These are phyloP conservation scores for Phlegmacium glaucopus DNA, from an alignment of 768 basidiomycete genomes.

Conservation along the genomic window DNA sequence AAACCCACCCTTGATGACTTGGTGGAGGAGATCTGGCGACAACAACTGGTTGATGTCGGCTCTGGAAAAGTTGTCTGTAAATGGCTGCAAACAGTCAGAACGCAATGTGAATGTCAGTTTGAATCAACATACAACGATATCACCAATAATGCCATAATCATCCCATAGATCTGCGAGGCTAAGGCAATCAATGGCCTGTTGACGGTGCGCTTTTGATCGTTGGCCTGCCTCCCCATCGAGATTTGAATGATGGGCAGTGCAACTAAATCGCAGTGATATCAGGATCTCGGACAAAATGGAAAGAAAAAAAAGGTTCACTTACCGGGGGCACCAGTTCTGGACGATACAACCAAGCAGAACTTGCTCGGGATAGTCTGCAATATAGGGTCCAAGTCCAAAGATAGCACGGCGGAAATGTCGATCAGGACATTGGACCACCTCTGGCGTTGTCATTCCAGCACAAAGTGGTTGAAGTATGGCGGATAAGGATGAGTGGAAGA, in stretches of 20 bases:
- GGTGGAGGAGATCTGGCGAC: no score
- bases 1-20: no score
- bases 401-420: conserved; percentile 28
- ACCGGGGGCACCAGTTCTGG: conserved; percentile 20
- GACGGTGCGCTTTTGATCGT: no score
- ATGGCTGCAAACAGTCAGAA: neutral
- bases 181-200: no score
- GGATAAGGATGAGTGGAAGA: no score
- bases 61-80: conserved; percentile 11
- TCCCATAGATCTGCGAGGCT: conserved; percentile 29
- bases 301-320: no score
- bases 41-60: no score
- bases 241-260: no score
- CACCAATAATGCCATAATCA: conserved; percentile 27
- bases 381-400: conserved; percentile 30
- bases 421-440: conserved; percentile 27
- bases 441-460: conserved; percentile 19
- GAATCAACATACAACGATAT: conserved; percentile 22
- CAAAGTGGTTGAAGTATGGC: no score
- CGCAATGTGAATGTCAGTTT: neutral
- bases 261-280: no score
- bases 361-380: conserved; percentile 39
- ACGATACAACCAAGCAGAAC: conserved; percentile 25
- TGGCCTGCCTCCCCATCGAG: no score
- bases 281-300: no score